Percentiles rank a stretch among this genome's conserved stretches.
phyloP scores from a whole-genome alignment of 768 basidiomycete species.

The Fomitopsis pulvina region DNA sequence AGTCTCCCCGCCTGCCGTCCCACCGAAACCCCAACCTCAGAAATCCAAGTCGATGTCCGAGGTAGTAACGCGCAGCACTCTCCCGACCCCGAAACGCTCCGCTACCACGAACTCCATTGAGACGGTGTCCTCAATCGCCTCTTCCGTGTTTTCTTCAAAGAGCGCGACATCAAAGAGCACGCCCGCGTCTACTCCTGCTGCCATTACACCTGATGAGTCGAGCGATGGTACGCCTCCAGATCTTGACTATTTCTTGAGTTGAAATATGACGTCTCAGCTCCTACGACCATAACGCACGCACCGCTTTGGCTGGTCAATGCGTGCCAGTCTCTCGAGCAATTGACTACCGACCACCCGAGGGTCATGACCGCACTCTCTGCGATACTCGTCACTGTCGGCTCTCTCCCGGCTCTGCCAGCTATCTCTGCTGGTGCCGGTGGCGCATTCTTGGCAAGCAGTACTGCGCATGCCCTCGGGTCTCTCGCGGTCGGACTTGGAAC shows the following conservation, averaged over 20 bases:
- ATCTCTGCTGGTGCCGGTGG: conserved; percentile 66
- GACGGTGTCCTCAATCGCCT: conserved; percentile 15
- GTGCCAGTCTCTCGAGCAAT: conserved; percentile 65
- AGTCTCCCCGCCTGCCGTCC: background rate
- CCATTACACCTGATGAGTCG: conserved; percentile 13
- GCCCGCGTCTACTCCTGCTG: conserved; percentile 12
- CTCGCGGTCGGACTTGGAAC: conserved; percentile 71
- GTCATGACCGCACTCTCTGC: conserved; percentile 69
- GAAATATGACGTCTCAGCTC: conserved; percentile 13
- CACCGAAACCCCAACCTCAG: conserved; percentile 10
- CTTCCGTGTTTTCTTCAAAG: conserved; percentile 11
- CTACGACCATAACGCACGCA: conserved; percentile 45
- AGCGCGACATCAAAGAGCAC: background rate
- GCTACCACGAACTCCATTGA: conserved; percentile 19
- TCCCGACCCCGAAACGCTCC: conserved; percentile 21
- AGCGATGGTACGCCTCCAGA: conserved; percentile 10
- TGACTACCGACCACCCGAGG: conserved; percentile 71
- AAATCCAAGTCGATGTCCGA: conserved; percentile 17
- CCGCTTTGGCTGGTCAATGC: conserved; percentile 77
- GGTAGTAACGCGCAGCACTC: conserved; percentile 14
- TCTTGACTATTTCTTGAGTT: background rate
- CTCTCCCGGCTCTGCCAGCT: conserved; percentile 65
- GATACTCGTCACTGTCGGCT: conserved; percentile 73
- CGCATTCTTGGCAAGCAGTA: conserved; percentile 62
- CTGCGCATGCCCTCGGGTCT: conserved; percentile 74